Conservation (phyloP, 2,329 filamentous ascomycete species). For the Raffaelea albimanens region DNA sequence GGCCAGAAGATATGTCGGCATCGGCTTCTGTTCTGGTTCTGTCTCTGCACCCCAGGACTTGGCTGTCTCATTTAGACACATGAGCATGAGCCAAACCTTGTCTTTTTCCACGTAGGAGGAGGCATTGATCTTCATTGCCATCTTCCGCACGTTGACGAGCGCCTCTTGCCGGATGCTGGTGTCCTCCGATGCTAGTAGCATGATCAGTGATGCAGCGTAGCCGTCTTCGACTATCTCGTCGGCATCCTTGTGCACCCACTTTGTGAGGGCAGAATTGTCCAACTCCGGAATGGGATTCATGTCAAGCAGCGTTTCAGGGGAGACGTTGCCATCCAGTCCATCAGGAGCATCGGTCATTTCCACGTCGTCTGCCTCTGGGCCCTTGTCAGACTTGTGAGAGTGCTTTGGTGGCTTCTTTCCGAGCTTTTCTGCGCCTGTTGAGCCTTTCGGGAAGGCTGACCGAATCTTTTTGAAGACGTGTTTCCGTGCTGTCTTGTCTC, state of each 20-base stretch:
- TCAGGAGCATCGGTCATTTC: background rate
- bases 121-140: slow-evolving; percentile 52
- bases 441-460: slow-evolving; percentile 24
- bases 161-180: slow-evolving; percentile 72
- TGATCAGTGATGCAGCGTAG: slow-evolving; percentile 57
- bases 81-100: slow-evolving; percentile 69
- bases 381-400: background rate
- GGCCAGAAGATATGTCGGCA: slow-evolving; percentile 66
- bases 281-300: slow-evolving; percentile 34
- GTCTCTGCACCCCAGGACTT: slow-evolving; percentile 25
- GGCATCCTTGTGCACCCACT: slow-evolving; percentile 67
- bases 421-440: slow-evolving; percentile 16
- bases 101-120: slow-evolving; percentile 68
- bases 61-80: slow-evolving; percentile 70
- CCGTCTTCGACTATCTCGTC: slow-evolving; percentile 75
- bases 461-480: slow-evolving; percentile 32
- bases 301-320: slow-evolving; percentile 43
- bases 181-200: slow-evolving; percentile 67
- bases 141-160: slow-evolving; percentile 56
- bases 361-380: background rate
- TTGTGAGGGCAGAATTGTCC: slow-evolving; percentile 43
- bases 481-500: slow-evolving; percentile 32
- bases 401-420: slow-evolving; percentile 3
- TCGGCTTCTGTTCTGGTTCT: slow-evolving; percentile 24
- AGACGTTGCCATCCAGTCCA: slow-evolving; percentile 16